These are phyloP conservation scores for Acidiella bohemica DNA, from an alignment of 495 filamentous ascomycete species.

Conservation along the genomic window DNA sequence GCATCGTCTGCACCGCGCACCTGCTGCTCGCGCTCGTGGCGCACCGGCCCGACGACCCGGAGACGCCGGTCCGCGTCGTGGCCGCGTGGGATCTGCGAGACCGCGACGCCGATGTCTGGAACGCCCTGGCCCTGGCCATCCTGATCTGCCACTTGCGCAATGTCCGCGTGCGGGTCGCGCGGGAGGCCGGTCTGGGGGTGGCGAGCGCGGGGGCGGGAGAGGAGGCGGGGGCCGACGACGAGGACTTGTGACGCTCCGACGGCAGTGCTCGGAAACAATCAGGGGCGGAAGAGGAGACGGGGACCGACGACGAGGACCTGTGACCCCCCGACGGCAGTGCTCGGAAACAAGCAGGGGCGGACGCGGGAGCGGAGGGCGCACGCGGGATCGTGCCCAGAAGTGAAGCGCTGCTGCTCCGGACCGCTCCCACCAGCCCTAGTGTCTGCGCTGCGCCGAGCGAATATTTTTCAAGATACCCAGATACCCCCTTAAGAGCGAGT, in stretches of 20 bases:
- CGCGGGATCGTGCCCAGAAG: no score
- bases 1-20: conserved; percentile 22
- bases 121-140: conserved; percentile 27
- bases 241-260: conserved; percentile 6
- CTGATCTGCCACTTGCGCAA: conserved; percentile 25
- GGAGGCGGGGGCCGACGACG: conserved; percentile 8
- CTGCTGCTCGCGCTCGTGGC: conserved; percentile 25
- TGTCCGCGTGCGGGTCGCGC: conserved; percentile 12
- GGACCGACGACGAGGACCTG: conserved; percentile 10
- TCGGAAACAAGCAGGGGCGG: no score
- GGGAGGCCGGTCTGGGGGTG: conserved; percentile 14
- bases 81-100: conserved; percentile 24
- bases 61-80: conserved; percentile 18
- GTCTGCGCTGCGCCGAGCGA: no score
- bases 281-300: conserved; percentile 1
- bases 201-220: not conserved
- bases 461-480: no score
- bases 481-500: no score
- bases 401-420: no score
- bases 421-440: no score
- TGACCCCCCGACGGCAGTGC: no score
- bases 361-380: conserved; percentile 2
- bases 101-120: conserved; percentile 29
- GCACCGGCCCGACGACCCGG: conserved; percentile 16
- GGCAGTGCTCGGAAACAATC: no score